phyloP scores from a whole-genome alignment of 163 green algal species.

The Chlamydomonas reinhardtii region DNA sequence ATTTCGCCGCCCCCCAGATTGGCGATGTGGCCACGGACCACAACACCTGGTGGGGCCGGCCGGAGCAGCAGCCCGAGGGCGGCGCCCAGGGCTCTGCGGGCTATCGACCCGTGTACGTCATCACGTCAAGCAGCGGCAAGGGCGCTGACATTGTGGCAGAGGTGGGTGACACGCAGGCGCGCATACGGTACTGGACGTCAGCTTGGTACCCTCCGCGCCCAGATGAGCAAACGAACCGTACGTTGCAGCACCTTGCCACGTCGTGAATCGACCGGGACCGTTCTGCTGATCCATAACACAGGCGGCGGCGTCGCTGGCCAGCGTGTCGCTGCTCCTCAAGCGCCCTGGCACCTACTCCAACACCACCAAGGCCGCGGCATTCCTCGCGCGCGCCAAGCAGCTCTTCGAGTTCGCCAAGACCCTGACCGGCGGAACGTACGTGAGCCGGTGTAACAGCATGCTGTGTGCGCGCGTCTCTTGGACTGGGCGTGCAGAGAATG shows the following conservation, averaged over 20 bases:
- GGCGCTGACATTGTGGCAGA: slow-evolving; percentile 1
- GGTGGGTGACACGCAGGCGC: background rate
- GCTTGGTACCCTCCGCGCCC: too few relatives aligned
- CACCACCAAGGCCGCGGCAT: background rate
- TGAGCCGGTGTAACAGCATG: too few relatives aligned
- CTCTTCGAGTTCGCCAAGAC: background rate
- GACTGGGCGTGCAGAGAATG: too few relatives aligned
- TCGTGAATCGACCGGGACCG: too few relatives aligned
- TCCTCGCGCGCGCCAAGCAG: background rate
- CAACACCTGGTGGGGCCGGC: slow-evolving; percentile 21
- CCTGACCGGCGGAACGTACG: background rate
- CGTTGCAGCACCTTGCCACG: too few relatives aligned
- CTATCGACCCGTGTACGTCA: slow-evolving; percentile 13
- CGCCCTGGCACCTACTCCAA: background rate
- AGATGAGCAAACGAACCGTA: too few relatives aligned
- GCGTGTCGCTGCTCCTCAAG: background rate
- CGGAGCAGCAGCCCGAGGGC: slow-evolving; percentile 16
- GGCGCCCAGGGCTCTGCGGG: background rate
- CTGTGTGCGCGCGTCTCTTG: too few relatives aligned
- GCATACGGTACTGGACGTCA: too few relatives aligned
- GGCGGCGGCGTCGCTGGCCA: background rate
- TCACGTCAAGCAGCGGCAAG: background rate
- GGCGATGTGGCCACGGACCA: slow-evolving; percentile 28
- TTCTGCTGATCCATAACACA: background rate
- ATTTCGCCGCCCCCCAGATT: background rate